A percentile compares a stretch with the other conserved stretches of the same genome.
Conservation (phyloP, 2,329 filamentous ascomycete genomes). For the Xylariaceae sp. region DNA sequence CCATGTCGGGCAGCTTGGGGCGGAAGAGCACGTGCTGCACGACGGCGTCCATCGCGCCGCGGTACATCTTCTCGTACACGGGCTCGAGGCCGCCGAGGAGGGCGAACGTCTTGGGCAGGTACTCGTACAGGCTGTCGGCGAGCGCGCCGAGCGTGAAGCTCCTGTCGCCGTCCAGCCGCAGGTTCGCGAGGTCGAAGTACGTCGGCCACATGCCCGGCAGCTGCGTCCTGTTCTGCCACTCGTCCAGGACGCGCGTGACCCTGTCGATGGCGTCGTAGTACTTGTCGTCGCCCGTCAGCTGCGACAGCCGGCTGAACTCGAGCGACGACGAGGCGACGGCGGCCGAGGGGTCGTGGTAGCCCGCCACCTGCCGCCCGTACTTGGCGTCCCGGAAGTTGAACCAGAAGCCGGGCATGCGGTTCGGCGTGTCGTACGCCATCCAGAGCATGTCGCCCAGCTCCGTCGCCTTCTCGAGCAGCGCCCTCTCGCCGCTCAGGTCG, state of each 20-base stretch:
- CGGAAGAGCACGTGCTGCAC: conserved; percentile 62
- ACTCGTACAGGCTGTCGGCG: conserved; percentile 55
- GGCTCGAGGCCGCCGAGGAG: conserved; percentile 58
- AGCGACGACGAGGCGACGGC: conserved; percentile 56
- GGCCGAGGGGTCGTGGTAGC: conserved; percentile 33
- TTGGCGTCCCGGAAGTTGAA: conserved; percentile 45
- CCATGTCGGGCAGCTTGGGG: conserved; percentile 56
- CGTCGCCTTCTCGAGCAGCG: conserved; percentile 38
- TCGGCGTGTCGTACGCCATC: conserved; percentile 44
- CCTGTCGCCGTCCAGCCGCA: conserved; percentile 34
- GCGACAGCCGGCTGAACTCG: conserved; percentile 65
- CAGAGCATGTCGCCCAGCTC: conserved; percentile 45
- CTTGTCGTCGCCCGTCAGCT: conserved; percentile 61
- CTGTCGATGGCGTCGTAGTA: conserved; percentile 73
- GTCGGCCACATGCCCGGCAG: conserved; percentile 74
- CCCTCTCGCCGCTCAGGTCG: conserved; percentile 38
- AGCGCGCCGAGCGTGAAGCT: conserved; percentile 49
- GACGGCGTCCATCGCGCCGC: conserved; percentile 52
- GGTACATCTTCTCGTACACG: conserved; percentile 61
- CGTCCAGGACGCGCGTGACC: conserved; percentile 64
- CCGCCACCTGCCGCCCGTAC: conserved; percentile 30
- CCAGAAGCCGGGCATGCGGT: conserved; percentile 49
- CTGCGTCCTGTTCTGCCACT: conserved; percentile 61
- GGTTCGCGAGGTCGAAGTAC: conserved; percentile 53
- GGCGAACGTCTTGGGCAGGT: conserved; percentile 56